A percentile compares a stretch with the other conserved stretches of the same genome.
These are phyloP conservation scores for Stephanodiscus triporus DNA, from an alignment of 108 stramenopile species.

Conservation along the genomic window DNA sequence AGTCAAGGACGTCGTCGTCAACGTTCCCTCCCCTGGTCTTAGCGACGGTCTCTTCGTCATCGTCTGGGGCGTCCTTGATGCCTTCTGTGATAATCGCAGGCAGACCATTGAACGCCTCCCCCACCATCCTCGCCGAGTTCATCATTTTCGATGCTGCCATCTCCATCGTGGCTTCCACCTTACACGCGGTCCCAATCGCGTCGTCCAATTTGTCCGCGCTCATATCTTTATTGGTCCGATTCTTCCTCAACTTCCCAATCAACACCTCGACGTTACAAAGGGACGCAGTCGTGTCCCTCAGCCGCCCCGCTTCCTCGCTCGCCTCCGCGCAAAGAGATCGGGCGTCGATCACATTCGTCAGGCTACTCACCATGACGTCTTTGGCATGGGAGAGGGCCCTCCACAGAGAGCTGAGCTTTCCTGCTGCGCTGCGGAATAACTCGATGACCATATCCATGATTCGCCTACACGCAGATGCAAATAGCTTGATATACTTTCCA, in stretches of 20 bases:
- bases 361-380: constrained; percentile 56
- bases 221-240: neutral
- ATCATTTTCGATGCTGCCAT: constrained; percentile 38
- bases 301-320: constrained; percentile 29
- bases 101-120: constrained; percentile 48
- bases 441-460: constrained; percentile 51
- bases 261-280: constrained; percentile 33
- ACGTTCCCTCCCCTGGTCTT: constrained; percentile 10
- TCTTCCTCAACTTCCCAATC: constrained; percentile 8
- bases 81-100: constrained; percentile 50
- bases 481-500: constrained; percentile 26
- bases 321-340: constrained; percentile 42
- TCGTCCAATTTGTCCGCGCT: constrained; percentile 34
- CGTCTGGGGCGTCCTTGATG: constrained; percentile 16
- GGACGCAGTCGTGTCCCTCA: constrained; percentile 27
- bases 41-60: neutral
- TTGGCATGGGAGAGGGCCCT: constrained; percentile 57
- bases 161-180: constrained; percentile 53
- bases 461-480: constrained; percentile 45
- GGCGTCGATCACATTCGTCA: constrained; percentile 42
- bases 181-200: constrained; percentile 44
- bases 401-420: constrained; percentile 53
- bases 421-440: constrained; percentile 47
- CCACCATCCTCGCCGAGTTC: constrained; percentile 33
- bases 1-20: constrained; percentile 33